Percentiles rank a stretch among this genome's conserved stretches.
Conservation (phyloP, 2,329 filamentous ascomycete genomes). For the Verticillium isaacii region DNA sequence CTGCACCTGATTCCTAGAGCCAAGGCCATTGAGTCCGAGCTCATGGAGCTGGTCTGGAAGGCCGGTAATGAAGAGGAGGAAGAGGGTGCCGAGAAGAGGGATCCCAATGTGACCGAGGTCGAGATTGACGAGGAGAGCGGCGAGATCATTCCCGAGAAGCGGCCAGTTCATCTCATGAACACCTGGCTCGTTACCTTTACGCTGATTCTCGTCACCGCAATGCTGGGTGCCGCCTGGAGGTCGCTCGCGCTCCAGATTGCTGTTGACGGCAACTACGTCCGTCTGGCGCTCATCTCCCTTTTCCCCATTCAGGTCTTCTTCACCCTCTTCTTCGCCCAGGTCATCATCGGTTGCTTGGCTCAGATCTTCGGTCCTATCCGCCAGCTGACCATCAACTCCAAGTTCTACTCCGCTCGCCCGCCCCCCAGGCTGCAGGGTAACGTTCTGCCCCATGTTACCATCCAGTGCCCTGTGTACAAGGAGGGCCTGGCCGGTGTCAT, state of each 20-base stretch:
- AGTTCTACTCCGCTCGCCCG: constrained; percentile 73
- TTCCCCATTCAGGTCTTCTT: constrained; percentile 74
- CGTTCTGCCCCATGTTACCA: constrained; percentile 67
- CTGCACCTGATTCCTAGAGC: constrained; percentile 65
- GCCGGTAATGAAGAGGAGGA: constrained; percentile 50
- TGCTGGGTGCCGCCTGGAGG: constrained; percentile 66
- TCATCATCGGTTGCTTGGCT: constrained; percentile 69
- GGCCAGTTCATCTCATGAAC: constrained; percentile 66
- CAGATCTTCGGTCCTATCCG: constrained; percentile 73
- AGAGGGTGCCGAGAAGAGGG: constrained; percentile 47
- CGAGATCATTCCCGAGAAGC: constrained; percentile 57
- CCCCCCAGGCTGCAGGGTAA: constrained; percentile 54
- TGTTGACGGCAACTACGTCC: constrained; percentile 57
- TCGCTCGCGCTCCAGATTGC: constrained; percentile 64
- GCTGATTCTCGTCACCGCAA: constrained; percentile 58
- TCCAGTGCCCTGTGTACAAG: constrained; percentile 87
- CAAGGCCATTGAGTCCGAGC: constrained; percentile 66
- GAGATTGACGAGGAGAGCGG: constrained; percentile 71
- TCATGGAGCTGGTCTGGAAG: constrained; percentile 76
- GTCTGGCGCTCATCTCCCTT: constrained; percentile 60
- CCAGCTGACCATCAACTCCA: constrained; percentile 71
- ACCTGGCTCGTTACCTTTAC: constrained; percentile 64
- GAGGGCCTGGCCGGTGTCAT: constrained; percentile 74
- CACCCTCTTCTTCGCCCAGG: constrained; percentile 75
- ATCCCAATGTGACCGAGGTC: constrained; percentile 36